Base-by-base conservation (phyloP, 2,329 filamentous ascomycete genomes). In the Aspergillus niger region DNA sequence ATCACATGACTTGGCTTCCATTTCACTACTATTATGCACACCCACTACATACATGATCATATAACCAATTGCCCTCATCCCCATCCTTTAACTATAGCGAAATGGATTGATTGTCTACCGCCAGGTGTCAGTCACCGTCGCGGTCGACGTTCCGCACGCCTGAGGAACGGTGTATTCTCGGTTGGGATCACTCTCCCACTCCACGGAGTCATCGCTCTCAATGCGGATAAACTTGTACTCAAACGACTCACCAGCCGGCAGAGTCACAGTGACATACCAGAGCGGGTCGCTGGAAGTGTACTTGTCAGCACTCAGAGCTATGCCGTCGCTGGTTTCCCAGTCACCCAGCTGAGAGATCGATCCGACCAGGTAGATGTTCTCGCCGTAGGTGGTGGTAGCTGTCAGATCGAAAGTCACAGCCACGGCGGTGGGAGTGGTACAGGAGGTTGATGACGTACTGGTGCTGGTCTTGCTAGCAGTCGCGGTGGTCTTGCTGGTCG, bases 141-240 rank as follows among this genome's bases (percentile, higher is more conserved):
- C 67, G 20, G 69, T 67, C 1, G 69, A 72, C 3, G 69, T 65
- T 5, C 63, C 66, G 61, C 79, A 80, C 15, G 62, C 70, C n/a
- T 66, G 67, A 3, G 76, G 75, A 11, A 82, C 76, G 4, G 74
- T 78, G 60, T 76, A 80, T 11, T 62, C 67, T 39, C 75, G 74
- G 63, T 82, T 80, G 1, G 77, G 74, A 61, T 88, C 87, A 48
- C 76, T 79, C 78, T 91, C 89, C 89, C 89, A 91, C 6, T 74
- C 79, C 10, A 89, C 75, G 0, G 76, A 76, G 1, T 86, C 84
- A 67, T 85, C 81, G 61, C 80, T 79, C 44, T 44, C 53, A 13
- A 88, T 80, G 26, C 84, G 83, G 66, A 91, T 84, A 69, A 86
- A 92, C 79, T 91, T 91, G 74, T 91, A 91, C 76, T 86, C 70